These are phyloP conservation scores for Sphagnum contortum DNA, from an alignment of 225 moss, liverwort and hornwort species.

Conservation along the genomic window DNA sequence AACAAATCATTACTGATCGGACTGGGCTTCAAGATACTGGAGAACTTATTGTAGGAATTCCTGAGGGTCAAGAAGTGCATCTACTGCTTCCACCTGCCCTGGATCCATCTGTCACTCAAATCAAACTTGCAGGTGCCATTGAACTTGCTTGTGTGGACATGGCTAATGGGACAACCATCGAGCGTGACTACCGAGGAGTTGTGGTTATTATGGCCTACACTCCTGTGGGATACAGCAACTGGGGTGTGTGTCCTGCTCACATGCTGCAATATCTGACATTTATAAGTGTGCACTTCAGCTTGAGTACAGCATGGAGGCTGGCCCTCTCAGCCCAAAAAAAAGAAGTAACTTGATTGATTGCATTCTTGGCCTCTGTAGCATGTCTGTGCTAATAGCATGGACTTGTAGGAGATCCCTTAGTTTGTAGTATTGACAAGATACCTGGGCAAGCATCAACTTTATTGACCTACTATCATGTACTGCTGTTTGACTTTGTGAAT, in stretches of 20 bases:
- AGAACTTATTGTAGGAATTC: conserved; percentile 47
- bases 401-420: too few species aligned
- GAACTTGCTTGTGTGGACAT: conserved; percentile 35
- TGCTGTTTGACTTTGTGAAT: too few species aligned
- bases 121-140: conserved; percentile 39
- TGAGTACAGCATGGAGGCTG: too few species aligned
- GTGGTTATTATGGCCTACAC: conserved; percentile 49
- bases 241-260: conserved; percentile 31
- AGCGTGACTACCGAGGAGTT: conserved; percentile 49
- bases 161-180: conserved; percentile 36
- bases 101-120: conserved; percentile 19
- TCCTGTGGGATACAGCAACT: conserved; percentile 34
- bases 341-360: too few species aligned
- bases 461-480: too few species aligned
- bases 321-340: too few species aligned
- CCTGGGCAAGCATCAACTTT: too few species aligned
- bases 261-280: too few species aligned
- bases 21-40: conserved; percentile 56
- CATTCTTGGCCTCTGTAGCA: too few species aligned
- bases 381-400: too few species aligned
- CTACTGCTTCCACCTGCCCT: conserved; percentile 53
- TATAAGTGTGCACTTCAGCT: too few species aligned
- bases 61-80: conserved; percentile 40
- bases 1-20: conserved; percentile 42
- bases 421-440: too few species aligned